Conservation (phyloP, 192 early-diverging fungal genomes). For the Anaeromyces robustus region DNA sequence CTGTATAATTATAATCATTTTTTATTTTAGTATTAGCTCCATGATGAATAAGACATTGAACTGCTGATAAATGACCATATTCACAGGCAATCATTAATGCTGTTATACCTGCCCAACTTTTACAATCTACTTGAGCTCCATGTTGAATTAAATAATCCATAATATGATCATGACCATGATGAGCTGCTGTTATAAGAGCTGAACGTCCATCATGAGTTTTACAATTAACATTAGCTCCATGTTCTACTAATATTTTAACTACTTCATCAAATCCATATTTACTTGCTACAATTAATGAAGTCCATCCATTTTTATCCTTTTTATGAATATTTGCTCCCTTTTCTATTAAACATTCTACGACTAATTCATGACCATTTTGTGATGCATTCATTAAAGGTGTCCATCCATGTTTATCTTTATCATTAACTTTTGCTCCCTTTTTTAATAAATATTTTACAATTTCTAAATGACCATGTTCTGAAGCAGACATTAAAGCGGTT, state of each 20-base stretch:
- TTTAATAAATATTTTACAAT: background rate
- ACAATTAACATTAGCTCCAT: background rate
- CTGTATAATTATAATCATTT: background rate
- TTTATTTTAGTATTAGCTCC: background rate
- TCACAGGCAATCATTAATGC: background rate
- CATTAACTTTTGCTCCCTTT: background rate
- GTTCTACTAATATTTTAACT: background rate
- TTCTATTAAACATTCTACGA: background rate
- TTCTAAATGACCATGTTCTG: background rate
- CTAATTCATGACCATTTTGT: background rate
- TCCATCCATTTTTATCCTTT: background rate
- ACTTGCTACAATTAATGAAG: background rate
- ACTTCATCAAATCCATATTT: background rate
- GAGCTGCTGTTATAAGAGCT: background rate
- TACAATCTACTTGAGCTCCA: background rate
- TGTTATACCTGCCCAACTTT: background rate
- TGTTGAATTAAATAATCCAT: background rate
- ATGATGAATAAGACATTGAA: background rate
- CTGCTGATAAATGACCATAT: background rate
- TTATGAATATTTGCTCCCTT: background rate
- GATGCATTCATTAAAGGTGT: background rate
- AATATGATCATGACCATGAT: background rate
- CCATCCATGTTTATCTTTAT: background rate
- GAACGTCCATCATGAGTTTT: background rate
- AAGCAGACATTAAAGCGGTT: background rate